Evolutionary conservation across 768 basidiomycete species (phyloP), one percentile per base, ranked within the genome.

Genomic region (Leucocoprinus birnbaumii): DNA sequence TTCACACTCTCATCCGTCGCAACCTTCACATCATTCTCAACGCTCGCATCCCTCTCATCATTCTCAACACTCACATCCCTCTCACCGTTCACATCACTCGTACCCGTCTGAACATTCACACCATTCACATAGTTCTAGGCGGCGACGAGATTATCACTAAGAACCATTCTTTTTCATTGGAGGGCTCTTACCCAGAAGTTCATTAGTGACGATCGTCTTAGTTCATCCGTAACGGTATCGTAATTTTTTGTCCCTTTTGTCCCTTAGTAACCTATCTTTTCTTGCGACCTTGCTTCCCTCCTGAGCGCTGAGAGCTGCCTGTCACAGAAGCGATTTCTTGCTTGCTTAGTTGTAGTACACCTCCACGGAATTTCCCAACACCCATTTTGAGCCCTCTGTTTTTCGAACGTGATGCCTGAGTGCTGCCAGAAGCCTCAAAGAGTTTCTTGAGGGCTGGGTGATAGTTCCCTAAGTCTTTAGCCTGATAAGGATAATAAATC

Each of bases 391-490:
- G 67, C 10, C 91, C 92, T 61, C 82, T 77, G 42, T 80, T 74
- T 58, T 89, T 73, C 58, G 78, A 85, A 59, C 71, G 74, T 42
- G 63, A 69, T n/a, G 63, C 55, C n/a, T n/a, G n/a, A 45, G 61
- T 48, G 7, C 53, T 58, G 18, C 69, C 63, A 18, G 67, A 63
- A 18, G 62, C 57, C 18, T 71, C 66, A 62, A 85, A 90, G 6
- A 86, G 59, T 56, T 79, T 83, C 67, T 91, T 94, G 52, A 93
- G 71, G 3, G 78, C 74, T 37, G 88, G 90, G 61, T 94, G 90
- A 65, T 92, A 94, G 66, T 91, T 93, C 16, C 91, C 91, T 58
- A 89, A 58, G 59, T 88, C 80, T 70, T 92, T 94, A 4, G 90
- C 89, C 91, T 94, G 52, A 25, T 26, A 27, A 38, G 38, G 26